A percentile compares a stretch with the other conserved stretches of the same genome.
Evolutionary conservation across 768 basidiomycete species (phyloP).

Genomic region (Suillus occidentalis): DNA sequence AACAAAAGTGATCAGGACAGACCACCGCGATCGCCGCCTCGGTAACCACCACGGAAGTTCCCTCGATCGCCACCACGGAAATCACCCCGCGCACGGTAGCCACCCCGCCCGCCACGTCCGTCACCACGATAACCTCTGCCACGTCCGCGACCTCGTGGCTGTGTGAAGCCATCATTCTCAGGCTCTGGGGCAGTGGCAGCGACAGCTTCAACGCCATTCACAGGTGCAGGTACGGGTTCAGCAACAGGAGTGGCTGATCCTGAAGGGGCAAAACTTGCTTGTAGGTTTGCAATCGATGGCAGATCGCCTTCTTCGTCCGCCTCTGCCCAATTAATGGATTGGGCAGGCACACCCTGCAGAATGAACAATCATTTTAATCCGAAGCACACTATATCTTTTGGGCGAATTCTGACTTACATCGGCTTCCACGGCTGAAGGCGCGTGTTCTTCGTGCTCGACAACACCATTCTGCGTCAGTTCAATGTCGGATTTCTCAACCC

Average conservation of each 20-base stretch:
- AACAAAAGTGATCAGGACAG: not conserved
- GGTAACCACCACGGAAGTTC: conserved; percentile 37
- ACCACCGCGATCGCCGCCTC: conserved; percentile 35
- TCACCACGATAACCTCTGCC: conserved; percentile 43
- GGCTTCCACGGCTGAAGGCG: not conserved
- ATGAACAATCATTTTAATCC: conserved; percentile 1
- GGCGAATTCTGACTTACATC: conserved; percentile 4
- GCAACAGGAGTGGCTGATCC: conserved; percentile 64
- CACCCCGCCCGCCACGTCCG: conserved; percentile 41
- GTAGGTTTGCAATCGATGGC: conserved; percentile 74
- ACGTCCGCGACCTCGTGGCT: conserved; percentile 49
- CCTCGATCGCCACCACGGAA: conserved; percentile 42
- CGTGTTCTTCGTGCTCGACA: not conserved
- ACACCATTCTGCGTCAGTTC: conserved; percentile 21
- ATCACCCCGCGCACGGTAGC: conserved; percentile 36
- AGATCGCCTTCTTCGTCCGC: conserved; percentile 77
- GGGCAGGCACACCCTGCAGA: conserved; percentile 21
- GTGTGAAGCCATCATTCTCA: conserved; percentile 68
- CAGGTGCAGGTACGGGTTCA: conserved; percentile 24
- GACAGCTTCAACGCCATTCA: conserved; percentile 24
- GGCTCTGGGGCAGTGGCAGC: conserved; percentile 20
- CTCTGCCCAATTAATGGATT: conserved; percentile 74
- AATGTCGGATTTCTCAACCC: conserved; percentile 51
- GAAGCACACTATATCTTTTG: not conserved
- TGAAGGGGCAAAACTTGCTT: conserved; percentile 75